phyloP scores from a whole-genome alignment of 495 filamentous ascomycete species.

The Glarea lozoyensis region DNA sequence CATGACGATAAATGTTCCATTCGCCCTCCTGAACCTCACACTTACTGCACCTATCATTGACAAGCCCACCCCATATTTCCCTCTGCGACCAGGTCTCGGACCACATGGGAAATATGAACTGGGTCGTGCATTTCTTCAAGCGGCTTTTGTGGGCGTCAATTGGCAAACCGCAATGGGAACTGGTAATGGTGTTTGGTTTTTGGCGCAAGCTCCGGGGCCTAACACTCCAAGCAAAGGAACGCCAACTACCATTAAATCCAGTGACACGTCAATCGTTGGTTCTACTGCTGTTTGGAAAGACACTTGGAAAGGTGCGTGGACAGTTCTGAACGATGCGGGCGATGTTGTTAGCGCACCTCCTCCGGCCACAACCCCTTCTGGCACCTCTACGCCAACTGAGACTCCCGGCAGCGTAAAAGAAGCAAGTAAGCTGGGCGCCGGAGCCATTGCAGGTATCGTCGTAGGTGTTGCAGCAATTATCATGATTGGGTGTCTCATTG shows the following conservation, averaged over 20 bases:
- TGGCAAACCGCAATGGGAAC: constrained; percentile 20
- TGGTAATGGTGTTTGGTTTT: constrained; percentile 36
- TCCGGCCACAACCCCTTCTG: background rate
- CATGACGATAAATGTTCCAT: constrained; percentile 39
- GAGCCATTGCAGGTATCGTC: background rate
- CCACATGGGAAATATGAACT: constrained; percentile 25
- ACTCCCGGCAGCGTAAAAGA: background rate
- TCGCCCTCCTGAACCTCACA: constrained; percentile 38
- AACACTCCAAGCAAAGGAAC: constrained; percentile 17
- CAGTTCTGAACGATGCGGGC: background rate
- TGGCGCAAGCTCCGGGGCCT: constrained; percentile 43
- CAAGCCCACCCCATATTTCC: constrained; percentile 39
- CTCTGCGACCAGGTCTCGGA: constrained; percentile 30
- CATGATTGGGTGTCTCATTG: background rate
- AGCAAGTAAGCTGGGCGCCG: background rate
- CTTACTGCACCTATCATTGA: constrained; percentile 34
- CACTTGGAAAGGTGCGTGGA: constrained; percentile 33
- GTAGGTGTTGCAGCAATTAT: background rate
- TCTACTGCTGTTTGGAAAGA: constrained; percentile 26
- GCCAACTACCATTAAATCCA: constrained; percentile 13
- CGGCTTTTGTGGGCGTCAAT: constrained; percentile 45
- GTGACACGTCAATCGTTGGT: constrained; percentile 18
- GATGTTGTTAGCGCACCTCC: background rate
- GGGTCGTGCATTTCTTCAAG: constrained; percentile 49
- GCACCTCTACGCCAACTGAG: background rate